Conservation (phyloP, 257 asterid species). For the Salvia splendens region DNA sequence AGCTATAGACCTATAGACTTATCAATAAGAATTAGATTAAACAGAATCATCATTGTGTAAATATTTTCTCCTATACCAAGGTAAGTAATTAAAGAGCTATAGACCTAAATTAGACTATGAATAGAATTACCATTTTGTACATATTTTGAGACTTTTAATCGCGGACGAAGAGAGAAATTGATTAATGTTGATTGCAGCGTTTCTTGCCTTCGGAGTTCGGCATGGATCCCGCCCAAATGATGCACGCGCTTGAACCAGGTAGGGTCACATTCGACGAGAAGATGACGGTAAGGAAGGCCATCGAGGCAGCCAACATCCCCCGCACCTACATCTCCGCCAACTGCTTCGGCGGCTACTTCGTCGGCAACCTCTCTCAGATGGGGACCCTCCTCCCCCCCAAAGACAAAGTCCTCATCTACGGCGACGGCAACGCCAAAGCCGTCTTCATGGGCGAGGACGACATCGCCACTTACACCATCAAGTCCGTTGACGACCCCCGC, state of each 20-base stretch:
- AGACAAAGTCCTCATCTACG: conserved; percentile 49
- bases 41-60: no score
- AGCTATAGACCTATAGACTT: no score
- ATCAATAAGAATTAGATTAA: no score
- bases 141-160: no score
- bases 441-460: conserved; percentile 71
- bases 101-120: no score
- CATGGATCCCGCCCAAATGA: conserved; percentile 72
- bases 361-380: conserved; percentile 71
- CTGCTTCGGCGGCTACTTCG: conserved; percentile 77
- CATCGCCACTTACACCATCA: conserved; percentile 62
- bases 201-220: conserved; percentile 91
- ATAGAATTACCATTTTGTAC: no score
- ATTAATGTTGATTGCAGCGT: conserved; percentile 42
- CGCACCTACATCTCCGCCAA: conserved; percentile 73
- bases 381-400: conserved; percentile 72
- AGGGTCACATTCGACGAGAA: conserved; percentile 87
- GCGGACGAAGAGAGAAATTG: no score
- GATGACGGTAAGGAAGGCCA: conserved; percentile 62
- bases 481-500: conserved; percentile 67
- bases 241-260: conserved; percentile 73
- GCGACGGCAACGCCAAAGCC: conserved; percentile 65
- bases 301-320: conserved; percentile 73
- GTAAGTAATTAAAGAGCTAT: no score
- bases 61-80: no score